phyloP scores from a whole-genome alignment of 352 stramenopile species.

The Aphanomyces stellatus region DNA sequence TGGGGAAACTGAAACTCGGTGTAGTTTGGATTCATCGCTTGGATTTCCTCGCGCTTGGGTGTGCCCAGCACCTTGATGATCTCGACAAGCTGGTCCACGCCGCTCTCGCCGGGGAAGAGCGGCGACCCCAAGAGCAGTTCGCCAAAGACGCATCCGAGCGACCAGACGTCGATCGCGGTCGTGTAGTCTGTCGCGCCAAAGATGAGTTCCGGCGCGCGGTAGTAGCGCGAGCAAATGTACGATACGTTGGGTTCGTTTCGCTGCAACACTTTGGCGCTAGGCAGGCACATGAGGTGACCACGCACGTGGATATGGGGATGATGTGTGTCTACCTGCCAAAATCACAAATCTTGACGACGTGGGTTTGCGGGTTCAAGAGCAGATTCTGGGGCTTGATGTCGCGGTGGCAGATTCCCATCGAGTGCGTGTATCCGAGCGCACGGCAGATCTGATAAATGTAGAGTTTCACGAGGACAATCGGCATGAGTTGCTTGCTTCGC shows the following conservation, averaged over 20 bases:
- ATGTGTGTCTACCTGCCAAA: constrained; percentile 82
- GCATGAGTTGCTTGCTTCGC: constrained; percentile 96
- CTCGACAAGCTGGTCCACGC: constrained; percentile 99
- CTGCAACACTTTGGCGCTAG: constrained; percentile 87
- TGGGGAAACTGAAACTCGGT: constrained; percentile 99
- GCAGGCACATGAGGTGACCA: background rate
- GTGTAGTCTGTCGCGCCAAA: constrained; percentile 99
- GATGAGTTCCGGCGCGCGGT: constrained; percentile 98
- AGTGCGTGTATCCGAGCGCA: constrained; percentile 97
- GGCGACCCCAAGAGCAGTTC: constrained; percentile 97
- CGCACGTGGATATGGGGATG: background rate
- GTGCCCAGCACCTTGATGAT: constrained; percentile 99
- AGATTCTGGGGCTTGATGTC: constrained; percentile 99
- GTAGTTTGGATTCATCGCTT: constrained; percentile 99
- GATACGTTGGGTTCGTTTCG: constrained; percentile 98
- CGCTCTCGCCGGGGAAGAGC: constrained; percentile 97
- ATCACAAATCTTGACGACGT: constrained; percentile 99
- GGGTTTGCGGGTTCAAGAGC: constrained; percentile 93
- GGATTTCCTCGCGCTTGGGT: constrained; percentile 97
- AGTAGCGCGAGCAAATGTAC: constrained; percentile 99
- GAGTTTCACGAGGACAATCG: constrained; percentile 97
- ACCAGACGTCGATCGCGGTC: constrained; percentile 98
- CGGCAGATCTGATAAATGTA: constrained; percentile 99
- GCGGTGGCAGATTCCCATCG: constrained; percentile 96
- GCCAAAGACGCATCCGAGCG: constrained; percentile 95